These are phyloP conservation scores for Trifolium pratense DNA, from an alignment of 306 rosid species.

Conservation along the genomic window DNA sequence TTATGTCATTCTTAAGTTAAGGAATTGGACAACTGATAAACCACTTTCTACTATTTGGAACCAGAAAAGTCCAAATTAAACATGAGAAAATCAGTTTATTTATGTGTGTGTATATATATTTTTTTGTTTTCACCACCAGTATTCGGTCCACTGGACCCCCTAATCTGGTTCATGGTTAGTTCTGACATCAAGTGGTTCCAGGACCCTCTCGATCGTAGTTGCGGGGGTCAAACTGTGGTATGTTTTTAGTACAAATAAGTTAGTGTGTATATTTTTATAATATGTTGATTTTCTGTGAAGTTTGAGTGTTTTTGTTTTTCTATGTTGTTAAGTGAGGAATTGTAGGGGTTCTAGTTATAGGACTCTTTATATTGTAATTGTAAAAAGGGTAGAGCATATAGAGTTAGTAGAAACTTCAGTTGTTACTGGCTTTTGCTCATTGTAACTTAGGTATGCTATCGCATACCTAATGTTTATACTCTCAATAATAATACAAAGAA, in stretches of 20 bases:
- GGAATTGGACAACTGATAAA: constrained; percentile 36
- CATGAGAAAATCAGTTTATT: not conserved
- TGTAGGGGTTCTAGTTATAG: not conserved
- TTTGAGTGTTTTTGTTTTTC: no score
- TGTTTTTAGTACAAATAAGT: no score
- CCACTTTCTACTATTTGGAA: constrained; percentile 46
- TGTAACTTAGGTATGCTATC: not conserved
- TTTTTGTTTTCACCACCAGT: no score
- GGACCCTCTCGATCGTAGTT: no score
- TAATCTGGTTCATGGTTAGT: no score
- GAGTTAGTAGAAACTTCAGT: not conserved
- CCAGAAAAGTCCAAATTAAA: constrained; percentile 25
- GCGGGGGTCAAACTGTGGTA: no score
- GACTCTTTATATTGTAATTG: not conserved
- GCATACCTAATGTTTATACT: not conserved
- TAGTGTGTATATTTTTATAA: no score
- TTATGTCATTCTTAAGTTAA: constrained; percentile 35
- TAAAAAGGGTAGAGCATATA: not conserved
- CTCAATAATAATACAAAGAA: not conserved
- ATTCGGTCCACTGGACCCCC: no score
- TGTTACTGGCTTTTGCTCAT: not conserved
- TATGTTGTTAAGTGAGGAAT: not conserved
- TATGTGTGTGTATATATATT: no score
- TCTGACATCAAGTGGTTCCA: no score
- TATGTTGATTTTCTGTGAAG: no score